A percentile compares a stretch with the other conserved stretches of the same genome.
These are phyloP conservation scores for Colletotrichum spinosum DNA, from an alignment of 2,329 filamentous ascomycete genomes.

Conservation along the genomic window DNA sequence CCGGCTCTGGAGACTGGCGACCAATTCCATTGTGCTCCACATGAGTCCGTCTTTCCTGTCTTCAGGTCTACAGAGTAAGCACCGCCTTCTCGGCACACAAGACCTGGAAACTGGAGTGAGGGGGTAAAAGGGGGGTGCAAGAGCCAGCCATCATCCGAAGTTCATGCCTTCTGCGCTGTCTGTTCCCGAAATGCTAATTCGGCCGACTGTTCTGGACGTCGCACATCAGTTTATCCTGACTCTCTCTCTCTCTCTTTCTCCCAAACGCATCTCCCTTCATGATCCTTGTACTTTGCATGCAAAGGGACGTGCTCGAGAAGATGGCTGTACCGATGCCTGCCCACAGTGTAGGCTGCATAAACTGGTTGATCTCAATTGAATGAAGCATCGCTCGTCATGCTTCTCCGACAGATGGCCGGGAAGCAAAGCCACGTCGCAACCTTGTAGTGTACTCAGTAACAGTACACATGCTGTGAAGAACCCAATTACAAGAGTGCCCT, in stretches of 20 bases:
- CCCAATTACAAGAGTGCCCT: too few relatives aligned
- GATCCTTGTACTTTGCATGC: conserved; percentile 5
- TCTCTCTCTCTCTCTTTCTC: too few relatives aligned
- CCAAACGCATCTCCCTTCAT: background rate
- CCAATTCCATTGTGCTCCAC: background rate
- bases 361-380: conserved; percentile 12
- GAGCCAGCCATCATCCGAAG: conserved; percentile 33
- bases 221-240: background rate
- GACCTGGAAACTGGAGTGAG: background rate
- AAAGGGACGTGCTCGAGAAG: conserved; percentile 12
- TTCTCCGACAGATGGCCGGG: too few relatives aligned
- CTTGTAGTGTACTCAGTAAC: too few relatives aligned
- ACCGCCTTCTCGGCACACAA: conserved; percentile 1
- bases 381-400: too few relatives aligned
- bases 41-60: conserved; percentile 11
- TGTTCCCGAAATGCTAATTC: conserved; percentile 31
- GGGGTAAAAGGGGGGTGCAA: conserved; percentile 15
- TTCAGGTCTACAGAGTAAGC: background rate
- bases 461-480: too few relatives aligned
- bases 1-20: conserved; percentile 3
- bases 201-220: conserved; percentile 1
- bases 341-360: too few relatives aligned
- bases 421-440: too few relatives aligned
- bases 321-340: too few relatives aligned
- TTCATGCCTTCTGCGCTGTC: conserved; percentile 10